phyloP scores from a whole-genome alignment of 73 alveolate genomes.

The Tetrahymena elliotti region DNA sequence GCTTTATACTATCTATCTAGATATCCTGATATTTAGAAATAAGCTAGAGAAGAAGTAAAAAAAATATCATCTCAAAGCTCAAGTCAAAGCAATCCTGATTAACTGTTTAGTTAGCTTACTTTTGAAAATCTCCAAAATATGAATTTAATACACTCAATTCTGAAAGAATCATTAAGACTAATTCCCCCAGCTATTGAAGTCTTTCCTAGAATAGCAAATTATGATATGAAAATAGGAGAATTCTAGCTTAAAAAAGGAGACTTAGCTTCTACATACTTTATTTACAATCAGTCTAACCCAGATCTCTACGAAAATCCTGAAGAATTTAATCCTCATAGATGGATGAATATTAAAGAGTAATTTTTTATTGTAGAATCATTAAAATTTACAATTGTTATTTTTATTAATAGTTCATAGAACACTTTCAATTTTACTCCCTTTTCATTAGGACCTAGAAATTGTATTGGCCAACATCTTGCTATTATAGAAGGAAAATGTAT shows the following conservation, averaged over 20 bases:
- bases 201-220: not conserved
- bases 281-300: not conserved
- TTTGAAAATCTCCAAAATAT: not conserved
- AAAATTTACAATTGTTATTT: too few species aligned
- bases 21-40: not conserved
- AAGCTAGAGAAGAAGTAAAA: not conserved
- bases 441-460: constrained; percentile 14
- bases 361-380: not conserved
- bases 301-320: constrained; percentile 1
- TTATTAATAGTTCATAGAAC: not conserved
- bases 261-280: not conserved
- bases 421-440: constrained; percentile 14
- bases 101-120: not conserved
- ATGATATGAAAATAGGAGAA: constrained; percentile 10
- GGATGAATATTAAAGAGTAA: not conserved
- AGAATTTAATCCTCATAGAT: constrained; percentile 21
- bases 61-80: not conserved
- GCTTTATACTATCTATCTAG: not conserved
- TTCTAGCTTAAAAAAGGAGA: not conserved
- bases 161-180: not conserved
- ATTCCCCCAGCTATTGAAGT: not conserved
- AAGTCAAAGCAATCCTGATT: not conserved
- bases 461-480: constrained; percentile 29
- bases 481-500: constrained; percentile 8
- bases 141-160: too few species aligned